Percentiles rank a stretch among this genome's conserved stretches.
These are phyloP conservation scores for Coffea humblotiana DNA, from an alignment of 305 asterid species.

Conservation along the genomic window DNA sequence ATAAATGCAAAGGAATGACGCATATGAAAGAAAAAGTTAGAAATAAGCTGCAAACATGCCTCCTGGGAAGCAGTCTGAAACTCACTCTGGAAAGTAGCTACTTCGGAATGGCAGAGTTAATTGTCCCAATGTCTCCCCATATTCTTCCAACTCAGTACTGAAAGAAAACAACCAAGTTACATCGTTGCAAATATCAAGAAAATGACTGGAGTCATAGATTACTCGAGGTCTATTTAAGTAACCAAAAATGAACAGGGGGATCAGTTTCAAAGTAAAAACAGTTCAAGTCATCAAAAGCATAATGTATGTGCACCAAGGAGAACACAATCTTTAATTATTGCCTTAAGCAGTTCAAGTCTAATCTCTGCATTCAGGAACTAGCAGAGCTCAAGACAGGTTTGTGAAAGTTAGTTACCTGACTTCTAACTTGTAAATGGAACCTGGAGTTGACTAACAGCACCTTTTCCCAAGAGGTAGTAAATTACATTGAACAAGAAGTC, in stretches of 20 bases:
- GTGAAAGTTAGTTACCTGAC: neutral
- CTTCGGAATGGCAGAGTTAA: slow-evolving; percentile 35
- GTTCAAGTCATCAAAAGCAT: neutral
- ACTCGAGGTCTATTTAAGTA: neutral
- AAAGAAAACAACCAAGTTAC: slow-evolving; percentile 31
- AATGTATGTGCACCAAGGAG: neutral
- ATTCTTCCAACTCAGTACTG: slow-evolving; percentile 50
- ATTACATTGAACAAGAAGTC: too few relatives aligned
- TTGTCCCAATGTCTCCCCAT: slow-evolving; percentile 37
- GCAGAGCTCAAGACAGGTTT: neutral
- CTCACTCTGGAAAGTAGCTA: slow-evolving; percentile 78
- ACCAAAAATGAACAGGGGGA: neutral
- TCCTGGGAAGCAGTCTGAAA: slow-evolving; percentile 18
- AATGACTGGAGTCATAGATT: slow-evolving; percentile 4
- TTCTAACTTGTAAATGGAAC: neutral
- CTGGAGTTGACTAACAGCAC: neutral
- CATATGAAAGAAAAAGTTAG: neutral
- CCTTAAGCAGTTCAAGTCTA: neutral
- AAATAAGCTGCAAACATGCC: neutral
- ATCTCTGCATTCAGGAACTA: neutral
- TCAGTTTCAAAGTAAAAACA: neutral
- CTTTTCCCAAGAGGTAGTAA: neutral
- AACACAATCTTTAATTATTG: neutral
- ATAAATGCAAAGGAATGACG: neutral
- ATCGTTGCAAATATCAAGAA: slow-evolving; percentile 17